phyloP scores from a whole-genome alignment of 176 grass and related monocot genomes.

The Zoysia pacifica region DNA sequence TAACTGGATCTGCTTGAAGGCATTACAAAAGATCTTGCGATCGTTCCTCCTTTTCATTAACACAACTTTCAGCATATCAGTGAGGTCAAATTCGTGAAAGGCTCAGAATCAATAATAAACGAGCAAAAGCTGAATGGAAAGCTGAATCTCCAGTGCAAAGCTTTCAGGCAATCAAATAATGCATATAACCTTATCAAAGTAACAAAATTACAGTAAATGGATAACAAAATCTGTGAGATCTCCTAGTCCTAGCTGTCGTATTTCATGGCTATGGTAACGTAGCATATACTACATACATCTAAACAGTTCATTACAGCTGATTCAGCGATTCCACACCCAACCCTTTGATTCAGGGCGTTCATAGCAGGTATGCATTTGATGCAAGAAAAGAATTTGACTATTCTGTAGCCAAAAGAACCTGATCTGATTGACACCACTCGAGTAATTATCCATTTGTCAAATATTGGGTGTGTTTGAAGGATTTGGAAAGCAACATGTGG shows the following conservation, averaged over 20 bases:
- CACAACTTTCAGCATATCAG: background rate
- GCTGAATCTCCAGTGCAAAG: background rate
- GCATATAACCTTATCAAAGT: constrained; percentile 30
- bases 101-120: background rate
- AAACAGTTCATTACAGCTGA: constrained; percentile 36
- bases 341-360: background rate
- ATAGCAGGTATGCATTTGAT: constrained; percentile 20
- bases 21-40: background rate
- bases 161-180: constrained; percentile 36
- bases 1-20: background rate
- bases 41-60: background rate
- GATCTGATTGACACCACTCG: background rate
- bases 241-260: constrained; percentile 14
- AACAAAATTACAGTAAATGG: constrained; percentile 36
- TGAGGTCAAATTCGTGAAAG: background rate
- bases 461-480: background rate
- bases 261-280: constrained; percentile 33
- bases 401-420: constrained; percentile 24
- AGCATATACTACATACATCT: constrained; percentile 53
- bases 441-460: constrained; percentile 9
- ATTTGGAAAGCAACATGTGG: constrained; percentile 22
- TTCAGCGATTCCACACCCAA: constrained; percentile 24
- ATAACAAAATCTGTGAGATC: constrained; percentile 24
- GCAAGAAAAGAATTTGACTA: constrained; percentile 38
- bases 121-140: background rate